Evolutionary conservation across 495 filamentous ascomycete genomes (phyloP).

Genomic region (Rusavskia elegans): DNA sequence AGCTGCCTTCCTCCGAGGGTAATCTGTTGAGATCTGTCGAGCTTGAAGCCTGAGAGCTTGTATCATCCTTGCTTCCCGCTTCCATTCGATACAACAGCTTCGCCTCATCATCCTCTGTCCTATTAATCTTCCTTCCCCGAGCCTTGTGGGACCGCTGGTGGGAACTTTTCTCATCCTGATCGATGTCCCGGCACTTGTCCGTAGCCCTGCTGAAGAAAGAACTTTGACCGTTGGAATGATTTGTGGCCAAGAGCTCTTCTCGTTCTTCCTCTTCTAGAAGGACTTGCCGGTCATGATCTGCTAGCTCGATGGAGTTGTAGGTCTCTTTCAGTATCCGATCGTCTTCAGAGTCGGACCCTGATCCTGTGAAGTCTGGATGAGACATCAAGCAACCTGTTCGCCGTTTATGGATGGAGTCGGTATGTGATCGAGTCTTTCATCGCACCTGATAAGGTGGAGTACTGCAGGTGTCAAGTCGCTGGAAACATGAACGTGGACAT

Average conservation of each 20-base stretch:
- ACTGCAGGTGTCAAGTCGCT: not conserved
- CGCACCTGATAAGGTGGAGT: no score
- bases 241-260: constrained; percentile 51
- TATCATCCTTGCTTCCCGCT: constrained; percentile 55
- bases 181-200: constrained; percentile 15
- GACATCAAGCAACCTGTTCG: no score
- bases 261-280: constrained; percentile 79
- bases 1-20: constrained; percentile 4
- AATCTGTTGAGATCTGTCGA: constrained; percentile 28
- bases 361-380: not conserved
- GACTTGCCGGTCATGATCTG: constrained; percentile 57
- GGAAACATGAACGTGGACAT: not conserved
- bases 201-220: constrained; percentile 20
- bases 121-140: constrained; percentile 35
- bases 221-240: constrained; percentile 31
- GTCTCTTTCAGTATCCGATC: constrained; percentile 48
- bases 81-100: constrained; percentile 83
- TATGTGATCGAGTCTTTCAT: no score
- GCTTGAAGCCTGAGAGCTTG: constrained; percentile 20
- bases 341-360: constrained; percentile 51
- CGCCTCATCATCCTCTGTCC: constrained; percentile 43
- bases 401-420: no score
- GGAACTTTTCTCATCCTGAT: constrained; percentile 38
- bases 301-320: constrained; percentile 54
- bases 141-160: constrained; percentile 24